These are phyloP conservation scores for Nemania abortiva DNA, from an alignment of 2,329 filamentous ascomycete species.

Conservation along the genomic window DNA sequence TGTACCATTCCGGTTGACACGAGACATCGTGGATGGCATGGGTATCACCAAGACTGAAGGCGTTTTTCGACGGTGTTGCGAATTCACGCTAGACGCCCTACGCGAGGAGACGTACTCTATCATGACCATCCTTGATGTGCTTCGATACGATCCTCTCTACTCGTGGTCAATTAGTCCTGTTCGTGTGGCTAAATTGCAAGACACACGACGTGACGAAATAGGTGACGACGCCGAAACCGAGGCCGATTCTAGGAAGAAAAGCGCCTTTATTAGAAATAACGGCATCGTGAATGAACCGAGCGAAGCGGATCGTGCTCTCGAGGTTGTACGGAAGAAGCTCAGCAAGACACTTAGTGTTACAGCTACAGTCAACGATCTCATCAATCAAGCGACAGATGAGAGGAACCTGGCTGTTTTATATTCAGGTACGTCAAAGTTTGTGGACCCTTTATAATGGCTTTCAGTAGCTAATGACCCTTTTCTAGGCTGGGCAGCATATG, in stretches of 20 bases:
- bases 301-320: slow-evolving; percentile 91
- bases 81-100: slow-evolving; percentile 94
- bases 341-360: slow-evolving; percentile 93
- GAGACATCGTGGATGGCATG: slow-evolving; percentile 97
- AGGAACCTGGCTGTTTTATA: slow-evolving; percentile 92
- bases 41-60: slow-evolving; percentile 95
- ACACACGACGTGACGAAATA: slow-evolving; percentile 65
- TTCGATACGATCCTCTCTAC: slow-evolving; percentile 97
- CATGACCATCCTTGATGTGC: slow-evolving; percentile 97
- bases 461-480: slow-evolving; percentile 34
- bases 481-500: slow-evolving; percentile 59
- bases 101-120: slow-evolving; percentile 97
- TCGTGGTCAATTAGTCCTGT: slow-evolving; percentile 90
- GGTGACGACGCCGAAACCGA: slow-evolving; percentile 55
- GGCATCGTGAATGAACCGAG: slow-evolving; percentile 66
- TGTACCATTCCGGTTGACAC: slow-evolving; percentile 92
- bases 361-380: slow-evolving; percentile 95
- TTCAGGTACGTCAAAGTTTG: slow-evolving; percentile 67
- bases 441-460: neutral
- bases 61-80: slow-evolving; percentile 96
- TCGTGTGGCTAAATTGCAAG: slow-evolving; percentile 73
- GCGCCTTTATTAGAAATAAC: slow-evolving; percentile 46
- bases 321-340: slow-evolving; percentile 95
- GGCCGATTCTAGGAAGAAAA: slow-evolving; percentile 57
- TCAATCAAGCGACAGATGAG: slow-evolving; percentile 95